phyloP scores from a whole-genome alignment of 495 filamentous ascomycete species.

The Lentithecium fluviatile region DNA sequence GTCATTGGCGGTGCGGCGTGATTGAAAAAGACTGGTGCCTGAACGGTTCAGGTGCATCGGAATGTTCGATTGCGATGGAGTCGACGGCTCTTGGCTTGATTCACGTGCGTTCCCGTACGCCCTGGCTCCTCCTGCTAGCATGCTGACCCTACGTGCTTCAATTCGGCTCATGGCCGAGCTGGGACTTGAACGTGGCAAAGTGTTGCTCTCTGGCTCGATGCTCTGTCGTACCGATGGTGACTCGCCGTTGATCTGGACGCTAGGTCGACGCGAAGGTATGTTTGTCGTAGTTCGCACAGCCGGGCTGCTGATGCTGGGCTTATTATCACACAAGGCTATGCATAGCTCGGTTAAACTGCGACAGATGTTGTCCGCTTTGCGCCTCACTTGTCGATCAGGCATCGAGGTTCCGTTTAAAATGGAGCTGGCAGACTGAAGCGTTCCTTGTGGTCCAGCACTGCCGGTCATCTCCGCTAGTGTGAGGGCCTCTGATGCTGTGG shows the following conservation, averaged over 20 bases:
- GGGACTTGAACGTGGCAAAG: conserved; percentile 25
- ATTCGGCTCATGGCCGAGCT: conserved; percentile 65
- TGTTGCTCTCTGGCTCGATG: conserved; percentile 28
- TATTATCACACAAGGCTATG: conserved; percentile 71
- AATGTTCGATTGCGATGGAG: conserved; percentile 38
- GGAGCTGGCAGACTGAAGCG: conserved; percentile 64
- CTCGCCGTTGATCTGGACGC: conserved; percentile 37
- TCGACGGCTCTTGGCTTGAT: conserved; percentile 39
- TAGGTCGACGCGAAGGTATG: conserved; percentile 40
- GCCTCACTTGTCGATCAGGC: conserved; percentile 77
- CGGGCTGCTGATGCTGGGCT: conserved; percentile 37
- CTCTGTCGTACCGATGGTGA: conserved; percentile 29
- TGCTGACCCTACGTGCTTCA: conserved; percentile 68
- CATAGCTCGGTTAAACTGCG: conserved; percentile 90
- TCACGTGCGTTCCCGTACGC: conserved; percentile 42
- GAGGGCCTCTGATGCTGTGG: conserved; percentile 77
- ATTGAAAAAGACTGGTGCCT: conserved; percentile 28
- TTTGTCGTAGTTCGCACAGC: conserved; percentile 28
- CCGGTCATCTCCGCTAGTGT: conserved; percentile 72
- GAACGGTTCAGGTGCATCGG: conserved; percentile 27
- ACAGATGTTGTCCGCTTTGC: conserved; percentile 91
- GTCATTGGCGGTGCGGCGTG: conserved; percentile 42
- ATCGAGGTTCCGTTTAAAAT: conserved; percentile 56
- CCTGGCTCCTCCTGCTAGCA: conserved; percentile 46
- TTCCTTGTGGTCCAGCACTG: conserved; percentile 53